Conservation (phyloP, 306 rosid species). For the Erythrophleum fordii region DNA sequence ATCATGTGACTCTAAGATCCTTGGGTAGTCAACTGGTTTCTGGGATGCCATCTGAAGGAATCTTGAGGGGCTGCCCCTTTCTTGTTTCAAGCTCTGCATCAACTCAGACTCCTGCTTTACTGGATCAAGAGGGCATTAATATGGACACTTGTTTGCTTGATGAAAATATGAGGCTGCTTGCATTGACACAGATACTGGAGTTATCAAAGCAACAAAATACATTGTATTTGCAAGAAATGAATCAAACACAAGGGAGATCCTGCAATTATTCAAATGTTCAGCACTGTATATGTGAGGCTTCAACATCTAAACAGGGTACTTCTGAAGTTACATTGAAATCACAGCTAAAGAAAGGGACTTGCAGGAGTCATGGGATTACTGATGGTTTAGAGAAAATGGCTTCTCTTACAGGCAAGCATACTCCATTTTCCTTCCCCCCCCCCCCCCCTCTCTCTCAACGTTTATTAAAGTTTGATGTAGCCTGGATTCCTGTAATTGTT, state of each 20-base stretch:
- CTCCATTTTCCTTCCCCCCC: background rate
- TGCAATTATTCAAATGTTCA: slow-evolving; percentile 39
- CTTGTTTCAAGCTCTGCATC: slow-evolving; percentile 43
- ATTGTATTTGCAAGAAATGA: slow-evolving; percentile 39
- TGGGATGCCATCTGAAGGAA: slow-evolving; percentile 44
- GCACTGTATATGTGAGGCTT: slow-evolving; percentile 38
- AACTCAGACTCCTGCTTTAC: slow-evolving; percentile 41
- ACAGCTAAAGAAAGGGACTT: slow-evolving; percentile 34
- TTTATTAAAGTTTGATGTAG: slow-evolving; percentile 28
- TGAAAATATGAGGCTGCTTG: slow-evolving; percentile 58
- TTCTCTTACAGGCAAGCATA: slow-evolving; percentile 44
- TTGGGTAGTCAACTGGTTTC: slow-evolving; percentile 28
- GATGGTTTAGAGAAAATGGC: slow-evolving; percentile 44
- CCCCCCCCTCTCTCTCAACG: slow-evolving; percentile 5
- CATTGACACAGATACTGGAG: slow-evolving; percentile 52
- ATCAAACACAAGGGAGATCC: slow-evolving; percentile 46
- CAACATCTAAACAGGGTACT: slow-evolving; percentile 39
- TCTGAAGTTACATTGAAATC: slow-evolving; percentile 46
- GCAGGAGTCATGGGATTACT: slow-evolving; percentile 39
- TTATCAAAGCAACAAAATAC: slow-evolving; percentile 52
- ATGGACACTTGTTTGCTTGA: slow-evolving; percentile 45
- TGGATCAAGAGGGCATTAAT: slow-evolving; percentile 42
- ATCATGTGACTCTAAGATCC: slow-evolving; percentile 34
- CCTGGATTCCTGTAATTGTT: slow-evolving; percentile 21
- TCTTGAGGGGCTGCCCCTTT: slow-evolving; percentile 48